Conservation (phyloP, 1,139 yeast genomes). For the Geotrichum reessii region DNA sequence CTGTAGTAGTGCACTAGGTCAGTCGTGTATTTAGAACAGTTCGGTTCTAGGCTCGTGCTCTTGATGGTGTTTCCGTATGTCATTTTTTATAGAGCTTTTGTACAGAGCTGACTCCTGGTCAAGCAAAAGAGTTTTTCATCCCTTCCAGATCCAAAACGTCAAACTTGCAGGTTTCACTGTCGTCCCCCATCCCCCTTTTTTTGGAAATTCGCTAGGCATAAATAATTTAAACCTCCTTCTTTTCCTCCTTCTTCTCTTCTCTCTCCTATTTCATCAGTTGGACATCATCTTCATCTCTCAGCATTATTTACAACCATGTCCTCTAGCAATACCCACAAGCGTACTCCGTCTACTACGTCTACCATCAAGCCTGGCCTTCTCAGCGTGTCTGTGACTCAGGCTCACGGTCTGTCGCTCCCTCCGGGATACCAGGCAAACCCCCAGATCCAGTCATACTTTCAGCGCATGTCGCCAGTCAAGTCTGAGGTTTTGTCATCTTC, state of each 20-base stretch:
- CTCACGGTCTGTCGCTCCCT: conserved; percentile 57
- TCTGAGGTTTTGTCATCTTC: conserved; percentile 22
- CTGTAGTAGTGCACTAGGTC: neutral
- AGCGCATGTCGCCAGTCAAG: conserved; percentile 13
- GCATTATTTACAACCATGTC: conserved; percentile 6
- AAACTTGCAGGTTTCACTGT: neutral
- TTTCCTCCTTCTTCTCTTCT: conserved; percentile 3
- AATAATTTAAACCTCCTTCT: neutral
- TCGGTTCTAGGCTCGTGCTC: neutral
- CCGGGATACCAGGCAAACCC: conserved; percentile 36
- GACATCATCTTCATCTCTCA: neutral
- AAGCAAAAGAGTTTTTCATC: neutral
- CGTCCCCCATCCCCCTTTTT: conserved; percentile 5
- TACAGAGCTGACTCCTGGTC: neutral
- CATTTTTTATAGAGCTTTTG: neutral
- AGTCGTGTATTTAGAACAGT: neutral
- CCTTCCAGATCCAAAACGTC: neutral
- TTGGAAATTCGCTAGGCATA: conserved; percentile 1
- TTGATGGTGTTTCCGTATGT: neutral
- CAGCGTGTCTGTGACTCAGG: conserved; percentile 62
- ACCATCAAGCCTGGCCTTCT: conserved; percentile 58
- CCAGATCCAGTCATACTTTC: conserved; percentile 12
- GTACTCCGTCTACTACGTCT: conserved; percentile 28
- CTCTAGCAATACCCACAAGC: conserved; percentile 7
- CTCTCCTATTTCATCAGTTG: neutral